Percentiles rank a stretch among this genome's conserved stretches.
Evolutionary conservation across 225 moss, liverwort and hornwort genomes (phyloP).

Genomic region (Pseudisothecium myosuroides): DNA sequence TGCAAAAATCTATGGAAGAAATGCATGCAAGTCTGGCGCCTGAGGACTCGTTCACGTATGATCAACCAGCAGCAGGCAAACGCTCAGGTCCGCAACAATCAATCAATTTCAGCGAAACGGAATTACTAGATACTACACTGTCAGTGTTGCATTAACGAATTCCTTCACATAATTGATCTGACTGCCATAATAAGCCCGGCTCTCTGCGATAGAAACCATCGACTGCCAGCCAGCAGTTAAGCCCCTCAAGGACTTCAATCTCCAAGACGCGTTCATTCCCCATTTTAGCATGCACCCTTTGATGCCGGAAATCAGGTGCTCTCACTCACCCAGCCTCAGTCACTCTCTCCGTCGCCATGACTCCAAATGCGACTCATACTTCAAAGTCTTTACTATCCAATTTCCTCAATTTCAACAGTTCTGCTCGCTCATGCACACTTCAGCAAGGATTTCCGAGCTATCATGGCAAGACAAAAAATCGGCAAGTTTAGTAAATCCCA

Average conservation of each 20-base stretch:
- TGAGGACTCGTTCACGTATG: slow-evolving; percentile 27
- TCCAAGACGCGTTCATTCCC: not conserved
- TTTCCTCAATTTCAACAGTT: not conserved
- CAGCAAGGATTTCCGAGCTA: not conserved
- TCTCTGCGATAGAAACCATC: not conserved
- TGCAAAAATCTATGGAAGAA: slow-evolving; percentile 46
- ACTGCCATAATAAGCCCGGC: not conserved
- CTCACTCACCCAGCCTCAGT: not conserved
- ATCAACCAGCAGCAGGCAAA: slow-evolving; percentile 30
- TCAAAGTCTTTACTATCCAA: not conserved
- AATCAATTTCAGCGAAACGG: slow-evolving; percentile 3
- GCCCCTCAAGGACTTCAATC: slow-evolving; percentile 1
- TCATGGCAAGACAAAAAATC: not conserved
- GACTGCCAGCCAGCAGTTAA: not conserved
- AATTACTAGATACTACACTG: not conserved
- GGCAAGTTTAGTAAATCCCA: not conserved
- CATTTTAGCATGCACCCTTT: not conserved
- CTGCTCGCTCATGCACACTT: not conserved
- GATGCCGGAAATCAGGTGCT: not conserved
- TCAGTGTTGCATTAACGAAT: slow-evolving; percentile 2
- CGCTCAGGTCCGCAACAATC: slow-evolving; percentile 46
- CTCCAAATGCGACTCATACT: not conserved
- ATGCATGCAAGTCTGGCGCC: slow-evolving; percentile 38
- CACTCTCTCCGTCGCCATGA: not conserved
- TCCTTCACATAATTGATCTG: not conserved